Percentiles rank a stretch among this genome's conserved stretches.
Conservation (phyloP, 2,329 filamentous ascomycete genomes). For the Diaporthe longicolla region DNA sequence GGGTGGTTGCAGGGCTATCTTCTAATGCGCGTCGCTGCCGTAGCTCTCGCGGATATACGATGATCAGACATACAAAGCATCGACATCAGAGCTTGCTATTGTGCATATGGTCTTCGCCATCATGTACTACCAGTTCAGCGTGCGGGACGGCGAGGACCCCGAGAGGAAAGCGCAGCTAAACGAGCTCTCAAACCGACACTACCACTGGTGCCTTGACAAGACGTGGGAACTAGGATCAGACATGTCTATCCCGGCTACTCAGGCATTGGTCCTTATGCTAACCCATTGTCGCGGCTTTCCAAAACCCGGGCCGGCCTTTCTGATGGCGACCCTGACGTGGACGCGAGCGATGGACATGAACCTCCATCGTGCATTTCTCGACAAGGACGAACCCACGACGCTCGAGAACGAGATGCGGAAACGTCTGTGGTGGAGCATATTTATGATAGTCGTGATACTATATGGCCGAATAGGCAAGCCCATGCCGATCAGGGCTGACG, state of each 20-base stretch:
- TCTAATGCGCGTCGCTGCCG: slow-evolving; percentile 43
- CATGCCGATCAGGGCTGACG: slow-evolving; percentile 79
- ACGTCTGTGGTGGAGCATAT: slow-evolving; percentile 81
- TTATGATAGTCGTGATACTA: slow-evolving; percentile 76
- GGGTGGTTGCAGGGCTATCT: background rate
- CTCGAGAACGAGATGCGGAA: slow-evolving; percentile 83
- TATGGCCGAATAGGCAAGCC: slow-evolving; percentile 83
- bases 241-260: slow-evolving; percentile 75
- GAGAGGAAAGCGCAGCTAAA: slow-evolving; percentile 69
- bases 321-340: slow-evolving; percentile 75
- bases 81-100: slow-evolving; percentile 75
- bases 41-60: slow-evolving; percentile 78
- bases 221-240: slow-evolving; percentile 75
- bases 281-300: slow-evolving; percentile 82
- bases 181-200: slow-evolving; percentile 80
- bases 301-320: slow-evolving; percentile 81
- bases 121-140: slow-evolving; percentile 83
- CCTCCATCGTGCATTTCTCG: slow-evolving; percentile 78
- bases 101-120: slow-evolving; percentile 86
- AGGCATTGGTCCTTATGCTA: slow-evolving; percentile 80
- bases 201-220: slow-evolving; percentile 80
- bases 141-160: slow-evolving; percentile 73
- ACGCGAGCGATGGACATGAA: slow-evolving; percentile 81
- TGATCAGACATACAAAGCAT: slow-evolving; percentile 73
- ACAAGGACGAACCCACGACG: slow-evolving; percentile 60